Evolutionary conservation across 805 yeast species (phyloP).

Genomic region (Tanozyma kutaoensis): DNA sequence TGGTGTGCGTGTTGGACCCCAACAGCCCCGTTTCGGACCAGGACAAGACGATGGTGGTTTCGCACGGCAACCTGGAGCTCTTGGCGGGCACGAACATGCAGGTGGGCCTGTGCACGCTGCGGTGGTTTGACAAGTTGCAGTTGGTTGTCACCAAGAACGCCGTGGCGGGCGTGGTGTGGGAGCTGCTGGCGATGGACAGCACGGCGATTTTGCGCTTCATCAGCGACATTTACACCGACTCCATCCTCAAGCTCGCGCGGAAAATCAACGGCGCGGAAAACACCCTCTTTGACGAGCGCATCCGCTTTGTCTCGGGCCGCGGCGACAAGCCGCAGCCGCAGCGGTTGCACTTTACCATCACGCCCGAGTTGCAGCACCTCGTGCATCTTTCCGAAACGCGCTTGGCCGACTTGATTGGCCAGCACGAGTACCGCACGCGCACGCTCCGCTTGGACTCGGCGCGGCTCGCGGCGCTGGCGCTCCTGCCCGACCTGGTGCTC

Average conservation of each 20-base stretch:
- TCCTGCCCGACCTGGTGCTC: slow-evolving; percentile 37
- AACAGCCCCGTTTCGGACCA: slow-evolving; percentile 32
- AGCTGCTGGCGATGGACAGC: slow-evolving; percentile 43
- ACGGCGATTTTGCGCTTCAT: slow-evolving; percentile 44
- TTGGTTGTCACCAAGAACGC: slow-evolving; percentile 40
- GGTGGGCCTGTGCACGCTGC: slow-evolving; percentile 41
- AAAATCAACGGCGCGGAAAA: slow-evolving; percentile 45
- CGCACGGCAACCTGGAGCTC: slow-evolving; percentile 37
- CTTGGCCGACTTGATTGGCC: slow-evolving; percentile 42
- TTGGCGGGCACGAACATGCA: slow-evolving; percentile 32
- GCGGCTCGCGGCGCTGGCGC: slow-evolving; percentile 23
- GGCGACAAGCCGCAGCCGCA: slow-evolving; percentile 21
- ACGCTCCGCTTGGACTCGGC: slow-evolving; percentile 21
- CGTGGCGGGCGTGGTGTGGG: slow-evolving; percentile 49
- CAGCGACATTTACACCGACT: slow-evolving; percentile 45
- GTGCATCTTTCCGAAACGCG: slow-evolving; percentile 46
- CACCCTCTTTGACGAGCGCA: slow-evolving; percentile 30
- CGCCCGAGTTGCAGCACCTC: slow-evolving; percentile 33
- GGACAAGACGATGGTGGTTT: slow-evolving; percentile 34
- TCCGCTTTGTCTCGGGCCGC: slow-evolving; percentile 22
- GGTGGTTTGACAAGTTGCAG: slow-evolving; percentile 50
- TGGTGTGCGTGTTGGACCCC: slow-evolving; percentile 37
- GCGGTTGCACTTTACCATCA: slow-evolving; percentile 19
- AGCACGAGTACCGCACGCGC: slow-evolving; percentile 39
- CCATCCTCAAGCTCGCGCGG: slow-evolving; percentile 41